Evolutionary conservation across 2,329 filamentous ascomycete genomes (phyloP).

Genomic region (Aspergillus fischeri): DNA sequence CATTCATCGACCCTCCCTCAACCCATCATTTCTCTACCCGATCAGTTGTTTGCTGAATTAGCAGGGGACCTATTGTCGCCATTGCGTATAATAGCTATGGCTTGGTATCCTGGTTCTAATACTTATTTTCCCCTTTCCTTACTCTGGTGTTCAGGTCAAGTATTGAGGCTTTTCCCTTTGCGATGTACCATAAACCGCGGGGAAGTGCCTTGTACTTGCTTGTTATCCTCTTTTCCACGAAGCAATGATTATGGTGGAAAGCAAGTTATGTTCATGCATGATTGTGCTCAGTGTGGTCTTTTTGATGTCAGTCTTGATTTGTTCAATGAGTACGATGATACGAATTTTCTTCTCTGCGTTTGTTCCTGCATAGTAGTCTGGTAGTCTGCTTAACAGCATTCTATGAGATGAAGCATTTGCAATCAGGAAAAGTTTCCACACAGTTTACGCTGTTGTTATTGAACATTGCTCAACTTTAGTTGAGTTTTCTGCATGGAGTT

Average conservation of each 20-base stretch:
- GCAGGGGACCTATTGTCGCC: neutral
- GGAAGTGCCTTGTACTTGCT: slow-evolving; percentile 1
- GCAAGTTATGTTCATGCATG: neutral
- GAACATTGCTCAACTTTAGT: slow-evolving; percentile 4
- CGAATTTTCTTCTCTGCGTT: neutral
- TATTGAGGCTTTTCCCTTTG: slow-evolving; percentile 18
- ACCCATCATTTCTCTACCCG: neutral
- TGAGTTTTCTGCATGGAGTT: slow-evolving; percentile 22
- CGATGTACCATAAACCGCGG: slow-evolving; percentile 37
- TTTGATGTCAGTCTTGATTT: slow-evolving; percentile 1
- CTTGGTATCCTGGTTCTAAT: neutral
- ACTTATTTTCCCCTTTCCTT: neutral
- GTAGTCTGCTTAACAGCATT: slow-evolving; percentile 1
- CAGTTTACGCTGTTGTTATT: slow-evolving; percentile 12
- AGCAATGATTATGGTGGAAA: neutral
- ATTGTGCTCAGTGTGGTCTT: neutral
- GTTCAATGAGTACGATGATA: neutral
- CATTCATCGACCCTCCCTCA: neutral
- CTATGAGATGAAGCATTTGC: neutral
- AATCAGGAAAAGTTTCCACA: slow-evolving; percentile 3
- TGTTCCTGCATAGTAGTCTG: slow-evolving; percentile 1
- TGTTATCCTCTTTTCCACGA: slow-evolving; percentile 2
- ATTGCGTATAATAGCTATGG: neutral
- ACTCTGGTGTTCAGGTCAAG: slow-evolving; percentile 3
- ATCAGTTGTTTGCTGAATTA: neutral